Percentiles rank a stretch among this genome's conserved stretches.
phyloP scores from a whole-genome alignment of 2,329 filamentous ascomycete genomes.

The Aspergillus fructus region DNA sequence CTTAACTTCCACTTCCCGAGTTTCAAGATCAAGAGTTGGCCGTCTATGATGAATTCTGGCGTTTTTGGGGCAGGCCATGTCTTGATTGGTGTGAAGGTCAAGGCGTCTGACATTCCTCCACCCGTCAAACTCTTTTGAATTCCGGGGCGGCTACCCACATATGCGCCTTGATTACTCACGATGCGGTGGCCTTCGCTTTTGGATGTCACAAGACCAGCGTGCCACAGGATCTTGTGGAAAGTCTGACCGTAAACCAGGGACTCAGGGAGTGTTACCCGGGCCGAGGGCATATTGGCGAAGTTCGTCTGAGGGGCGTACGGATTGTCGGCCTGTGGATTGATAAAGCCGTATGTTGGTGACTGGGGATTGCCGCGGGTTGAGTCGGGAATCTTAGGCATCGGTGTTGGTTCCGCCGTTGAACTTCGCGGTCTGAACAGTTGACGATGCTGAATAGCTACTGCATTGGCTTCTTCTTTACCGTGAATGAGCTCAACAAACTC shows the following conservation, averaged over 20 bases:
- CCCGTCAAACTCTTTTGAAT: constrained; percentile 32
- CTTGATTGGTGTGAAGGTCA: constrained; percentile 53
- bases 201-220: constrained; percentile 52
- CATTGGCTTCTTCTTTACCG: constrained; percentile 62
- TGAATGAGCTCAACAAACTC: constrained; percentile 83
- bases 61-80: constrained; percentile 44
- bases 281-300: constrained; percentile 37
- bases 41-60: constrained; percentile 51
- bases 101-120: constrained; percentile 37
- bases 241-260: constrained; percentile 50
- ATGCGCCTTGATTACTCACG: constrained; percentile 51
- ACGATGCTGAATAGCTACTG: constrained; percentile 59
- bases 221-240: constrained; percentile 51
- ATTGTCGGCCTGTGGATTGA: constrained; percentile 38
- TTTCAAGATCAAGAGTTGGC: constrained; percentile 54
- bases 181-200: constrained; percentile 54
- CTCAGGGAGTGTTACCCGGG: constrained; percentile 47
- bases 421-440: constrained; percentile 43
- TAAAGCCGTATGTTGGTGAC: constrained; percentile 25
- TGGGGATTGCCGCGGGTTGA: constrained; percentile 19
- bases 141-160: constrained; percentile 46
- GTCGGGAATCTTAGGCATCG: constrained; percentile 23
- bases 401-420: constrained; percentile 35
- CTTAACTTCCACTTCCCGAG: constrained; percentile 62
- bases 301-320: constrained; percentile 39